Evolutionary conservation across 78 protist species (phyloP).

Genomic region (Dictyostelium firmibasis): DNA sequence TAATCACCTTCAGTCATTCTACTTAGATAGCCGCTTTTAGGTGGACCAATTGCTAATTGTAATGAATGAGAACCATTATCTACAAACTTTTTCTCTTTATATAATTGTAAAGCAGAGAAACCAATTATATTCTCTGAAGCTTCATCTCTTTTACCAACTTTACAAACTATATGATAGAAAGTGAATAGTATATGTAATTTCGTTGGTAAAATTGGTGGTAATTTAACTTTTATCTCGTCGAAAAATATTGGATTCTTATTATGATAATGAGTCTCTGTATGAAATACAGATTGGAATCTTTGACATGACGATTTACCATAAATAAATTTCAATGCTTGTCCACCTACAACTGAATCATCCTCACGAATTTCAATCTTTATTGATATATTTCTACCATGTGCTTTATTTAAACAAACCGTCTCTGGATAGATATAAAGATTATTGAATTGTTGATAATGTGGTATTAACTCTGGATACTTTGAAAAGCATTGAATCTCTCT

Average conservation of each 20-base stretch:
- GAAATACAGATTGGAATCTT: background rate
- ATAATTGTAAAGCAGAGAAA: constrained; percentile 32
- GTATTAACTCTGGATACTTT: constrained; percentile 25
- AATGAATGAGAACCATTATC: constrained; percentile 32
- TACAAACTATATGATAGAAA: constrained; percentile 74
- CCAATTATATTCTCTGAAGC: constrained; percentile 39
- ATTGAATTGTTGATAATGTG: constrained; percentile 44
- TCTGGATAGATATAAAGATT: constrained; percentile 70
- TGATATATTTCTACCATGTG: constrained; percentile 44
- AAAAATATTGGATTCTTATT: constrained; percentile 60
- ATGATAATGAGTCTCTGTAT: constrained; percentile 75
- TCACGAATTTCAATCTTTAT: constrained; percentile 62
- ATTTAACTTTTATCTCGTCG: constrained; percentile 52
- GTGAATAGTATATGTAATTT: constrained; percentile 48
- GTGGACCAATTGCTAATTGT: constrained; percentile 35
- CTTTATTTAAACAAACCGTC: constrained; percentile 23
- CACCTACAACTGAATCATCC: background rate
- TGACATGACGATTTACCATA: constrained; percentile 46
- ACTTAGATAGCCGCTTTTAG: constrained; percentile 20
- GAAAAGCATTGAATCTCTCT: constrained; percentile 61
- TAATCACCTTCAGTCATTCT: background rate
- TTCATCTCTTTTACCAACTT: constrained; percentile 60
- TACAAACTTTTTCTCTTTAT: constrained; percentile 19
- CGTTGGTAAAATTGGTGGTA: constrained; percentile 45
- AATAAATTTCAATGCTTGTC: background rate